phyloP scores from a whole-genome alignment of 805 yeast genomes.

The Candida krabiensis region DNA sequence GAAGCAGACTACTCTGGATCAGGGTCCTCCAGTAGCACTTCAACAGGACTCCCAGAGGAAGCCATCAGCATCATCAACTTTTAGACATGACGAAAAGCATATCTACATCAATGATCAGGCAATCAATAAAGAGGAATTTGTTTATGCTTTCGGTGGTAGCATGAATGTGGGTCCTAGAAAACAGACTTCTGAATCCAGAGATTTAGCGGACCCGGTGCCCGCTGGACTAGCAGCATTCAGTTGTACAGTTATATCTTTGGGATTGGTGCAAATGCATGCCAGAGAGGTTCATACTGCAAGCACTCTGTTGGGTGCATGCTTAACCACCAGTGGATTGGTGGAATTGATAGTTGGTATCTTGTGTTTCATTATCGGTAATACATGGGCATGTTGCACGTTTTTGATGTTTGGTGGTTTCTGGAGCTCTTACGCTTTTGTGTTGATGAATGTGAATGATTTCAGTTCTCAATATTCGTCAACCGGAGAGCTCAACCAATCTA shows the following conservation, averaged over 20 bases:
- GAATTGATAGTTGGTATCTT: constrained; percentile 52
- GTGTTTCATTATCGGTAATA: constrained; percentile 50
- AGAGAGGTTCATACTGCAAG: constrained; percentile 44
- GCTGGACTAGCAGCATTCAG: constrained; percentile 53
- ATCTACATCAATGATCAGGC: constrained; percentile 42
- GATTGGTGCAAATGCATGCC: constrained; percentile 47
- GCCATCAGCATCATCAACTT: constrained; percentile 21
- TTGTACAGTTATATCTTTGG: constrained; percentile 46
- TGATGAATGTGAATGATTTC: constrained; percentile 45
- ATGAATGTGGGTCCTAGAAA: constrained; percentile 42
- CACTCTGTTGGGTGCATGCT: constrained; percentile 44
- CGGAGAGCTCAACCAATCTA: constrained; percentile 40
- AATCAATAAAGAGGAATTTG: constrained; percentile 54
- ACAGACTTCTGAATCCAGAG: constrained; percentile 24
- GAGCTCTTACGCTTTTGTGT: constrained; percentile 47
- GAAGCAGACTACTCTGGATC: constrained; percentile 22
- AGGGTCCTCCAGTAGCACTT: constrained; percentile 3
- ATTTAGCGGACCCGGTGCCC: constrained; percentile 50
- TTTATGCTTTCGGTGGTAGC: constrained; percentile 64
- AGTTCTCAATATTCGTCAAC: constrained; percentile 37
- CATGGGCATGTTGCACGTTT: constrained; percentile 56
- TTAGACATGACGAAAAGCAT: constrained; percentile 41
- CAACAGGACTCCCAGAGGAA: constrained; percentile 3
- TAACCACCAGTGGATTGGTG: constrained; percentile 51
- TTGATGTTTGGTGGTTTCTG: constrained; percentile 57